Evolutionary conservation across 1,284 basidiomycete genomes (phyloP).

Genomic region (Cystobasidium sp.): DNA sequence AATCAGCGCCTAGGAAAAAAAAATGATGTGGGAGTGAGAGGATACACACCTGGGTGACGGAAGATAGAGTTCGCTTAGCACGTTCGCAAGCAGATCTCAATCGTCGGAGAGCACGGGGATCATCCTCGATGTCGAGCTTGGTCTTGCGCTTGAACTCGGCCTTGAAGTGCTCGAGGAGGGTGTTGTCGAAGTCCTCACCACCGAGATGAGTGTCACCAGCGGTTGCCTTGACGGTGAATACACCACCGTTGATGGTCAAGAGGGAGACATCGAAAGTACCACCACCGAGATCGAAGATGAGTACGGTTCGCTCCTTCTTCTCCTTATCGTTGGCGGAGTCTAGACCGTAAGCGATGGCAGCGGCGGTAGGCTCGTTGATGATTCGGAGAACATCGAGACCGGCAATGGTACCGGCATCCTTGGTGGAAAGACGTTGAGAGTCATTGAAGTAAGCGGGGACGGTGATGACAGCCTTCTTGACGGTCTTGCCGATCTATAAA

Average conservation of each 20-base stretch:
- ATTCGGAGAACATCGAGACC: conserved; percentile 70
- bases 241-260: conserved; percentile 67
- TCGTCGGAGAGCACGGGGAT: conserved; percentile 92
- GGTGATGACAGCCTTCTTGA: conserved; percentile 72
- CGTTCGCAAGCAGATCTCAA: conserved; percentile 96
- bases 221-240: conserved; percentile 70
- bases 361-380: conserved; percentile 67
- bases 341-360: conserved; percentile 63
- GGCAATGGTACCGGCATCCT: conserved; percentile 67
- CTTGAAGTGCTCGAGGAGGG: conserved; percentile 83
- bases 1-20: not conserved
- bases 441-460: conserved; percentile 73
- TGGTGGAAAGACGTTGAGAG: conserved; percentile 69
- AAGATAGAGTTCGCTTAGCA: conserved; percentile 98
- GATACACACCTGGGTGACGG: conserved; percentile 75
- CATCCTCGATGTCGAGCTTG: conserved; percentile 89
- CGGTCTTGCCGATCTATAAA: conserved; percentile 60
- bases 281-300: conserved; percentile 99
- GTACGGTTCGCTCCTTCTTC: conserved; percentile 93
- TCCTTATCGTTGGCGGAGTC: conserved; percentile 68
- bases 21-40: not conserved
- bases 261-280: conserved; percentile 74
- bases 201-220: conserved; percentile 65
- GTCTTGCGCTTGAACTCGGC: conserved; percentile 72
- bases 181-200: conserved; percentile 98